Conservation (phyloP, 306 rosid species). For the Oxytropis ochrocephala region DNA sequence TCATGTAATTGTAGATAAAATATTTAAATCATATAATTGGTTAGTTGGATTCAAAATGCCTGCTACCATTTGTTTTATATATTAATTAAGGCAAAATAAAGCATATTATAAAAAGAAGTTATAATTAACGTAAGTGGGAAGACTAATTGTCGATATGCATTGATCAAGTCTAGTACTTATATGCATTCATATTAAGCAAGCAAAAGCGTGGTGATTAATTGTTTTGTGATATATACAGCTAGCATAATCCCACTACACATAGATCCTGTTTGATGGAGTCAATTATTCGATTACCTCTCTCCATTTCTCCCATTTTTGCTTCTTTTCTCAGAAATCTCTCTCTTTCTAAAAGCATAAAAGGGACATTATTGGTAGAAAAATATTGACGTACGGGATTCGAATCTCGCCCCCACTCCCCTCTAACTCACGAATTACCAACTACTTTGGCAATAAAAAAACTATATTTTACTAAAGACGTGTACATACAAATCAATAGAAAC, state of each 20-base stretch:
- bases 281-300: not conserved
- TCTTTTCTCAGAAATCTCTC: no score
- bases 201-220: not conserved
- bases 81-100: not conserved
- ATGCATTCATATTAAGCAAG: not conserved
- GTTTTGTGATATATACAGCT: not conserved
- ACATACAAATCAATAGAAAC: conserved; percentile 3
- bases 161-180: not conserved
- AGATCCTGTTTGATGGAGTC: not conserved
- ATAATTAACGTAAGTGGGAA: not conserved
- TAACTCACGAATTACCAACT: no score
- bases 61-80: not conserved
- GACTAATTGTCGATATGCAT: not conserved
- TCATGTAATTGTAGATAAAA: no score
- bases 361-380: no score
- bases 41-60: not conserved
- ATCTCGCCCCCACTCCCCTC: no score
- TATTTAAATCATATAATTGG: no score
- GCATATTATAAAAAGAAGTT: not conserved
- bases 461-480: conserved; percentile 11
- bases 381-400: no score
- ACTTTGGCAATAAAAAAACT: no score
- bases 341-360: no score
- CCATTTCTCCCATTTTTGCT: no score
- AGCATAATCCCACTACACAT: not conserved